Base-by-base conservation (phyloP, 192 early-diverging fungal species). In the Geranomyces variabilis region DNA sequence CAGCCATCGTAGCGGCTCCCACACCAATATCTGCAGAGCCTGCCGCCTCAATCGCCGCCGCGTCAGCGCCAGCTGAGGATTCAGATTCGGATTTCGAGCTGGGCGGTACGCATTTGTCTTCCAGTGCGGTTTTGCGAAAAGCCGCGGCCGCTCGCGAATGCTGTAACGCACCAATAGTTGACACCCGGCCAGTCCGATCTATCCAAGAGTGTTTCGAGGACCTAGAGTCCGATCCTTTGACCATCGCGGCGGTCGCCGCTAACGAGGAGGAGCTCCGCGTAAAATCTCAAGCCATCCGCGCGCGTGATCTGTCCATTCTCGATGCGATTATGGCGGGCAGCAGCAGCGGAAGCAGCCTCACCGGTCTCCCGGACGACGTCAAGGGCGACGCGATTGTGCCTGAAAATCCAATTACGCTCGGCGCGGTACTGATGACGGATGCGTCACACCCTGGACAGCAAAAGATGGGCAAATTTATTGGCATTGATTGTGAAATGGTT, bases 401-500 rank as follows among this genome's bases (percentile, higher is more conserved):
- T 0, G 28, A 13, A 28, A 0, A n/a, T 2, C 28, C 21, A 58
- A 9, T 22, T 49, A 19, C 55, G 26, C 46, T 72, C 22, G 30
- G 17, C 15, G 46, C n/a, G 24, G 46, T 33, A 10, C 10, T 19
- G 0, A 58, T 26, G 29, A 24, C 46, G 31, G n/a, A 19, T 5
- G 15, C 41, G 5, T 66, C 71, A 21, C 34, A 41, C 31, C 30
- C 17, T 24, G 71, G 48, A 9, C n/a, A 74, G 41, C 55, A 28
- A 47, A 89, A 84, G 66, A 63, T 80, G 26, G 97, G 97, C 47
- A 95, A 93, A 74, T 98, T 88, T 75, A 70, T 99, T 5, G 95
- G 90, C 10, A 93, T 99, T 12, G 97, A 99, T 88, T 99, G 97
- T 79, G 97, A 99, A 81, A 98, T 97, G 96, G 96, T 99, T 28